Base-by-base conservation (phyloP, 352 stramenopile species). In the Globisporangium camurandrum region DNA sequence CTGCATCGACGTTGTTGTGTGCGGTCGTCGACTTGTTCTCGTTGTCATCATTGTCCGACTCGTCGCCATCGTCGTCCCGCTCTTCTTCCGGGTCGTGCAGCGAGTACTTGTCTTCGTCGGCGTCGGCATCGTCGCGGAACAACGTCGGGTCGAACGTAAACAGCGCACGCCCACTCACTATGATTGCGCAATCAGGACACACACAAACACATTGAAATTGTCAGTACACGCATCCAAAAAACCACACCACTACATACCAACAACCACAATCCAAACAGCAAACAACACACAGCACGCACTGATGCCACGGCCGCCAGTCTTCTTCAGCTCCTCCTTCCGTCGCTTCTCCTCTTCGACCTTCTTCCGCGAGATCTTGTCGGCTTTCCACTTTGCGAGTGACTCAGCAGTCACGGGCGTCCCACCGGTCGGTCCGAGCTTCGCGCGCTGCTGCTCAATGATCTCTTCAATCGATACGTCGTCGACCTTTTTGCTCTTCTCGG, bases 121-220 rank as follows among this genome's bases (percentile, higher is more conserved):
- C 86, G 60, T 88, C 85, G 24, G 87, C 87, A 41, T 96, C 87
- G 66, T 96, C 87, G 47, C 79, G 76, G 78, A 96, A 96, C 64
- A 96, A 70, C 28, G 80, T 88, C 27, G 88, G 81, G 56, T 96
- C 86, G 69, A 71, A 95, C 30, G 84, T 86, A 68, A 96, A 96
- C 60, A 96, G 60, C 28, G 85, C 84, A 71, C 86, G 79, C 71
- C 87, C 87, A 81, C 82, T 95, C 74, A 96, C 82, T 88, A 49
- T 51, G 44, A 65, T n/a, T n/a, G n/a, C n/a, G n/a, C n/a, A n/a
- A n/a, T n/a, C n/a, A n/a, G n/a, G n/a, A 51, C n/a, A 70, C 11
- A 44, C 11, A 54, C 20, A 56, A 46, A 20, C 31, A 58, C 38
- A 36, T 16, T 37, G 28, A 46, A 30, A 53, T 31, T 22, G 44